Evolutionary conservation across 177 flowering plant species (phyloP).

Genomic region (Tripterygium wilfordii): DNA sequence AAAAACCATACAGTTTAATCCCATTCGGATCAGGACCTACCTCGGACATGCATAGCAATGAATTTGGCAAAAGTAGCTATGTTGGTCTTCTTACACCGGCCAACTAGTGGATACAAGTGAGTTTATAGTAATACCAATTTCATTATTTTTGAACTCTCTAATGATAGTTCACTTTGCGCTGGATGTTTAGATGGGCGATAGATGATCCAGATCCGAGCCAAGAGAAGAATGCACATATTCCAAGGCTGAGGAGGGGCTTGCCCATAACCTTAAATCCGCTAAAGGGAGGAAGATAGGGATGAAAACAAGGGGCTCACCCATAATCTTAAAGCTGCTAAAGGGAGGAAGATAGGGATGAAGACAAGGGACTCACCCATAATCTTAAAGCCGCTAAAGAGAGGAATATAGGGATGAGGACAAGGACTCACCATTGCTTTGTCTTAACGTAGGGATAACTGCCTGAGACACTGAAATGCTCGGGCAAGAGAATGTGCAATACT

Average conservation of each 20-base stretch:
- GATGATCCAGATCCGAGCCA: conserved; percentile 32
- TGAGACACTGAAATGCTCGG: no score
- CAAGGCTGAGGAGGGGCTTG: conserved; percentile 38
- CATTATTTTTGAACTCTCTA: background rate
- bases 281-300: background rate
- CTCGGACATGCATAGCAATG: conserved; percentile 43
- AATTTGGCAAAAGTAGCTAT: conserved; percentile 39
- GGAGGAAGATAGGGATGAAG: background rate
- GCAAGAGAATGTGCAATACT: no score
- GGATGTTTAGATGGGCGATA: conserved; percentile 25
- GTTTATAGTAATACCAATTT: background rate
- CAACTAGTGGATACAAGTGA: conserved; percentile 35
- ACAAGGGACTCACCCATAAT: conserved; percentile 29
- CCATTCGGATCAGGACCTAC: conserved; percentile 51
- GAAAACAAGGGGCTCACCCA: conserved; percentile 22
- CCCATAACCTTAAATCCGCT: conserved; percentile 28
- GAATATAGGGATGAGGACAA: background rate
- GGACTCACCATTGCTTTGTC: no score
- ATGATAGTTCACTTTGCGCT: background rate
- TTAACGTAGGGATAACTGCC: no score
- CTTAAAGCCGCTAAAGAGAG: conserved; percentile 10
- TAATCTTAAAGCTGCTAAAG: conserved; percentile 18
- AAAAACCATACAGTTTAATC: conserved; percentile 39
- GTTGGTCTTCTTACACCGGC: conserved; percentile 34
- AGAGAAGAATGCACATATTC: conserved; percentile 32